Percentiles rank a stretch among this genome's conserved stretches.
These are phyloP conservation scores for Artemisia annua DNA, from an alignment of 129 eudicot species.

Conservation along the genomic window DNA sequence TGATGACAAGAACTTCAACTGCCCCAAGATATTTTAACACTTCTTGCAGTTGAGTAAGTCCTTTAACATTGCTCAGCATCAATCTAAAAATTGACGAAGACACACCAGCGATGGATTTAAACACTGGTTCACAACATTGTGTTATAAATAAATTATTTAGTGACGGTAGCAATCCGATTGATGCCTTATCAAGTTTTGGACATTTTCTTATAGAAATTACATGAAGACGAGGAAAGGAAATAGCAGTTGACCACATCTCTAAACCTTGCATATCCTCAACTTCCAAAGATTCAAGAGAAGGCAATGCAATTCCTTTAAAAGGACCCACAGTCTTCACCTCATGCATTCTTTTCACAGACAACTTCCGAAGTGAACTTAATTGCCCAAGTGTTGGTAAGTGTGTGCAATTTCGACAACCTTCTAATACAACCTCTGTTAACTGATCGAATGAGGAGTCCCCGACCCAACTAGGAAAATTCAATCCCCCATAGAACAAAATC, in stretches of 20 bases:
- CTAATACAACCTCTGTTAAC: neutral
- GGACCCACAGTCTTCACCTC: neutral
- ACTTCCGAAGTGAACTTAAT: neutral
- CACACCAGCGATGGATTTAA: neutral
- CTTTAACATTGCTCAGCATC: neutral
- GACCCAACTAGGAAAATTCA: conserved; percentile 3
- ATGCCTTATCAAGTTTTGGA: neutral
- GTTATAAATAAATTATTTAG: neutral
- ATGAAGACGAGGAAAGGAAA: neutral
- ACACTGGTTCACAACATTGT: neutral
- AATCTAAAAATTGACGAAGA: neutral
- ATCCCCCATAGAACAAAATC: neutral
- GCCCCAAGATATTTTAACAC: neutral
- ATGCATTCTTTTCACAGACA: neutral
- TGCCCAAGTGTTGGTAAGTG: conserved; percentile 4
- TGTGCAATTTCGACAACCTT: neutral
- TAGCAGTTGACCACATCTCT: too few species aligned
- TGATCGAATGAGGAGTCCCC: conserved; percentile 2
- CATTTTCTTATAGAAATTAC: neutral
- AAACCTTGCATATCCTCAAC: too few species aligned
- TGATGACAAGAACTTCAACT: neutral
- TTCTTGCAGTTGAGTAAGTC: neutral
- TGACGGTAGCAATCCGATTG: neutral
- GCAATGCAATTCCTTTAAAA: neutral
- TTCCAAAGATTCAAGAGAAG: neutral